Conservation (phyloP, 2,329 filamentous ascomycete genomes). For the Cladosporium halotolerans region DNA sequence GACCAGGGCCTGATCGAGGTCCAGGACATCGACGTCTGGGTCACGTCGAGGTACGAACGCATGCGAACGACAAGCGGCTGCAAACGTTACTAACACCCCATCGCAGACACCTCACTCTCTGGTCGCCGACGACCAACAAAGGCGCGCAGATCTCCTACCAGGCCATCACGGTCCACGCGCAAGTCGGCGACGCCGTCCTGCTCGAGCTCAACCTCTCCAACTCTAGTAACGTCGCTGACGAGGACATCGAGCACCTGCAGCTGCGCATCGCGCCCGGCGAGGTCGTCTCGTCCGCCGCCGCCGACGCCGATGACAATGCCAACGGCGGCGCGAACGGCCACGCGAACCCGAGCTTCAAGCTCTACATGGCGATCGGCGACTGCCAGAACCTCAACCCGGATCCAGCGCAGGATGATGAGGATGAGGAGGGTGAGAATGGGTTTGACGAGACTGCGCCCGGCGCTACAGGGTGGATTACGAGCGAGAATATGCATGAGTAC, state of each 20-base stretch:
- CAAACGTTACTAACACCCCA: conserved; percentile 26
- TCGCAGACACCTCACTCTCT: conserved; percentile 52
- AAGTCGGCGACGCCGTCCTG: conserved; percentile 58
- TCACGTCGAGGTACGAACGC: conserved; percentile 37
- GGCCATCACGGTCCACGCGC: conserved; percentile 67
- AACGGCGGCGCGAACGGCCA: conserved; percentile 8
- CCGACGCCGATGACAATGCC: not conserved
- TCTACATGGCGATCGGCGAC: conserved; percentile 65
- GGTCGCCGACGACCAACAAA: conserved; percentile 50
- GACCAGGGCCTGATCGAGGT: conserved; percentile 19
- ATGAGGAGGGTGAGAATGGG: not conserved
- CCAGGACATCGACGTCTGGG: conserved; percentile 39
- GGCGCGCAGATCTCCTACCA: conserved; percentile 69
- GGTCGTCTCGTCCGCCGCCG: conserved; percentile 3
- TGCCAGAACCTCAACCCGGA: conserved; percentile 75
- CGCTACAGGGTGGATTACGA: conserved; percentile 79
- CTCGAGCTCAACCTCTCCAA: conserved; percentile 62
- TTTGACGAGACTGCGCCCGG: conserved; percentile 58
- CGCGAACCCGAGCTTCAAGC: conserved; percentile 36
- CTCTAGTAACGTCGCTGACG: conserved; percentile 52
- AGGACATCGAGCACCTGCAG: conserved; percentile 59
- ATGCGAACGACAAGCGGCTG: not conserved
- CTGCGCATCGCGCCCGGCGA: conserved; percentile 55
- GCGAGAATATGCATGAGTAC: conserved; percentile 80
- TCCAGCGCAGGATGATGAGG: conserved; percentile 44